Evolutionary conservation across 2,329 filamentous ascomycete genomes (phyloP).

Genomic region (Calonectria crousiana): DNA sequence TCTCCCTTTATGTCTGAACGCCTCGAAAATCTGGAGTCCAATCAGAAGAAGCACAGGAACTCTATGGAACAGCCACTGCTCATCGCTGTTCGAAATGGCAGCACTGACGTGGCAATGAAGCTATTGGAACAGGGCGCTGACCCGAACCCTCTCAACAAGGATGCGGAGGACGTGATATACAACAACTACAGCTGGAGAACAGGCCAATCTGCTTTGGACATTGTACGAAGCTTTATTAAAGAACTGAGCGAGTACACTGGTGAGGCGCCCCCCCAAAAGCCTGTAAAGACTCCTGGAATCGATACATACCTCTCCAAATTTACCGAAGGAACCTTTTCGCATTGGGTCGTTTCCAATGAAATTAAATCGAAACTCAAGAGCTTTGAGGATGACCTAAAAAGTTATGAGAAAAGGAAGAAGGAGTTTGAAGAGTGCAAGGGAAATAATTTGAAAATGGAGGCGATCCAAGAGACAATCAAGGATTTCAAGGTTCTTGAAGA

Average conservation of each 20-base stretch:
- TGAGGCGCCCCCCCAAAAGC: constrained; percentile 30
- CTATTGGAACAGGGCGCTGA: constrained; percentile 76
- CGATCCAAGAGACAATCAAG: constrained; percentile 53
- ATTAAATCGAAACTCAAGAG: constrained; percentile 50
- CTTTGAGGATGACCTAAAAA: constrained; percentile 42
- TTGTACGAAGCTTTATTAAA: constrained; percentile 66
- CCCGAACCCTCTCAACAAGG: constrained; percentile 68
- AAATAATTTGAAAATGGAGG: constrained; percentile 63
- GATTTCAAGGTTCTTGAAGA: constrained; percentile 45
- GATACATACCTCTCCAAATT: constrained; percentile 68
- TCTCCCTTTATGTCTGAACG: constrained; percentile 50
- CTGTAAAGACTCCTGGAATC: constrained; percentile 50
- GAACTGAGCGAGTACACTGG: constrained; percentile 59
- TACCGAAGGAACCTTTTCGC: constrained; percentile 68
- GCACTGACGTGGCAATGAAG: constrained; percentile 62
- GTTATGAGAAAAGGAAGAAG: constrained; percentile 19
- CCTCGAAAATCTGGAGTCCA: constrained; percentile 58
- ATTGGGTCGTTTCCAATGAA: constrained; percentile 63
- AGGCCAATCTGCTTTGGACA: constrained; percentile 69
- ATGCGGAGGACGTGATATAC: constrained; percentile 51
- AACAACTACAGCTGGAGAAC: constrained; percentile 49
- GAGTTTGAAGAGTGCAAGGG: constrained; percentile 42
- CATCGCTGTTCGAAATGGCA: constrained; percentile 62
- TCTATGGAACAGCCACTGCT: constrained; percentile 75
- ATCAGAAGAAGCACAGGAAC: constrained; percentile 61